Evolutionary conservation across 2,329 filamentous ascomycete species (phyloP).

Genomic region (Aspergillus pseudoterreus): DNA sequence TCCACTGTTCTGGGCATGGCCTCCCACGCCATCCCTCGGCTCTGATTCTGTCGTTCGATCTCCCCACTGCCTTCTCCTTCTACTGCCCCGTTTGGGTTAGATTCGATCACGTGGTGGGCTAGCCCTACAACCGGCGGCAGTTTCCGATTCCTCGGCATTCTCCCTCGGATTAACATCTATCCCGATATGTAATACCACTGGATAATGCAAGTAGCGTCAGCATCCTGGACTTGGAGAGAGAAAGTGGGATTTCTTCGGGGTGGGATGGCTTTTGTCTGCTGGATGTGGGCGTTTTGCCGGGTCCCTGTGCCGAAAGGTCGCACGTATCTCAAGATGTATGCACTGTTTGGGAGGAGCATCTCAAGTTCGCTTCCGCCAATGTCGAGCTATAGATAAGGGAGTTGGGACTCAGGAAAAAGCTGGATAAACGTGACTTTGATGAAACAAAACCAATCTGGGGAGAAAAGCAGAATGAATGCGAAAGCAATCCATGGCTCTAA

Average conservation of each 20-base stretch:
- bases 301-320: slow-evolving; percentile 72
- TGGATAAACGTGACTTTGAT: too few species aligned
- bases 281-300: slow-evolving; percentile 72
- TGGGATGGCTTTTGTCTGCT: slow-evolving; percentile 68
- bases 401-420: too few species aligned
- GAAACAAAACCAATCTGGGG: too few species aligned
- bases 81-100: not conserved
- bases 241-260: slow-evolving; percentile 81
- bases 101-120: not conserved
- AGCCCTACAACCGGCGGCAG: not conserved
- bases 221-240: slow-evolving; percentile 50
- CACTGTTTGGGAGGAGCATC: slow-evolving; percentile 66
- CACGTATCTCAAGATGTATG: slow-evolving; percentile 75
- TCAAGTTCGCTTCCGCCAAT: not conserved
- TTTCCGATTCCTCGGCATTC: too few species aligned
- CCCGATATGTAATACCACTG: too few species aligned
- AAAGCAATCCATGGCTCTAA: too few species aligned
- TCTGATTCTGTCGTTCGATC: not conserved
- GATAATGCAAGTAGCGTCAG: too few species aligned
- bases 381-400: not conserved
- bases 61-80: not conserved
- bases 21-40: too few species aligned
- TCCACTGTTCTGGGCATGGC: not conserved
- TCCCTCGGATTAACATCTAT: too few species aligned
- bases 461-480: too few species aligned